Percentiles rank a stretch among this genome's conserved stretches.
Evolutionary conservation across 768 basidiomycete genomes (phyloP).

Genomic region (Suillus plorans): DNA sequence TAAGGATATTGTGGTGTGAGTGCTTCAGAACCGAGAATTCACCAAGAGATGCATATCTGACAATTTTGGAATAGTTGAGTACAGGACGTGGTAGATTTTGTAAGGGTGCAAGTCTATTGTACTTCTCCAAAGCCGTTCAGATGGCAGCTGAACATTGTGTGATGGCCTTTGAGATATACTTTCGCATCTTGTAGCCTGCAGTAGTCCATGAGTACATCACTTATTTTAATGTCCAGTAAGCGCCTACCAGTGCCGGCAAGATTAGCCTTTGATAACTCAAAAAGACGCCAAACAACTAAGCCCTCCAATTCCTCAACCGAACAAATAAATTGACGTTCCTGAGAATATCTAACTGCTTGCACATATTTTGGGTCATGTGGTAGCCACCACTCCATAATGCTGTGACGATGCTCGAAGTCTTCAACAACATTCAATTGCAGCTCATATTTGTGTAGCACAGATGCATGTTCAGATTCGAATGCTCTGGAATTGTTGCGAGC

Average conservation of each 20-base stretch:
- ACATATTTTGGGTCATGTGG: slow-evolving; percentile 24
- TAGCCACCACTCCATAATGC: slow-evolving; percentile 31
- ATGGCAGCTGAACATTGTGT: not conserved
- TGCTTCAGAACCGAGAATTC: not conserved
- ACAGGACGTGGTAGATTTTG: not conserved
- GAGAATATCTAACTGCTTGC: slow-evolving; percentile 5
- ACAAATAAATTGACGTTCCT: slow-evolving; percentile 21
- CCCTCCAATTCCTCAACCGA: slow-evolving; percentile 34
- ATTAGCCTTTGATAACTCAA: not conserved
- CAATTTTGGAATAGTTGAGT: not conserved
- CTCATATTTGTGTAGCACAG: slow-evolving; percentile 15
- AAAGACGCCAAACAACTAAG: slow-evolving; percentile 28
- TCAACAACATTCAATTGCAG: slow-evolving; percentile 6
- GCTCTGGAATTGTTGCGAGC: slow-evolving; percentile 16
- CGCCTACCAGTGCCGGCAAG: not conserved
- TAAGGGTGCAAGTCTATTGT: not conserved
- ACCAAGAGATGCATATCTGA: not conserved
- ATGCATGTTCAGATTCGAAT: slow-evolving; percentile 22
- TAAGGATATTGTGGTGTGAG: not conserved
- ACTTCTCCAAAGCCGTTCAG: not conserved
- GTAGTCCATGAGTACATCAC: not conserved
- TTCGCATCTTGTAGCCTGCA: not conserved
- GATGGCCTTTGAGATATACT: not conserved
- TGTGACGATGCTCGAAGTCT: slow-evolving; percentile 17
- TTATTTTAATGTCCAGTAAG: not conserved